A percentile compares a stretch with the other conserved stretches of the same genome.
phyloP scores from a whole-genome alignment of 495 filamentous ascomycete species.

The Daldinia loculata region DNA sequence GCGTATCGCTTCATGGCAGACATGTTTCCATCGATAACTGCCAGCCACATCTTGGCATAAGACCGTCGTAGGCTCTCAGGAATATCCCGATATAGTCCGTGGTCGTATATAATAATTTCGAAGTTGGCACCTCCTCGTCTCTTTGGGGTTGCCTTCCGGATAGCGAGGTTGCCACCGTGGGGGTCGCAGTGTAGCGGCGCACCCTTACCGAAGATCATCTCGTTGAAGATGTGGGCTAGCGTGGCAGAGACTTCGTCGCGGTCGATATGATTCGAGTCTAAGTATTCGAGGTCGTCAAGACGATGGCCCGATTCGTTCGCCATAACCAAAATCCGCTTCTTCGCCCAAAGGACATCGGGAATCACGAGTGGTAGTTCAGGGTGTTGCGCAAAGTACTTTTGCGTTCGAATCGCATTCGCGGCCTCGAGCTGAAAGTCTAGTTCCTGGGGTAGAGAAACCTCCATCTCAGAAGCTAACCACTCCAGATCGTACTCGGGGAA shows the following conservation, averaged over 20 bases:
- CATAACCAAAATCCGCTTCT: constrained; percentile 93
- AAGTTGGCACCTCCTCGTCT: constrained; percentile 73
- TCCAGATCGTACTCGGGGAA: constrained; percentile 98
- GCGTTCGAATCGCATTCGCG: constrained; percentile 79
- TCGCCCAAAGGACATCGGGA: constrained; percentile 89
- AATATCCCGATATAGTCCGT: constrained; percentile 95
- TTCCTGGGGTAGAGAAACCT: constrained; percentile 87
- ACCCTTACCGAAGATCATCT: constrained; percentile 96
- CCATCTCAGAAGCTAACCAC: constrained; percentile 95
- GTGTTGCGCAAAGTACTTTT: constrained; percentile 77
- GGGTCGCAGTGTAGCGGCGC: constrained; percentile 97
- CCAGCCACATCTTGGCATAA: constrained; percentile 98
- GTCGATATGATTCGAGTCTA: constrained; percentile 87
- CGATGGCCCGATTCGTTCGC: constrained; percentile 88
- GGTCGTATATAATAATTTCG: constrained; percentile 97
- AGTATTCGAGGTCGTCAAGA: constrained; percentile 86
- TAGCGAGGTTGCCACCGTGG: constrained; percentile 96
- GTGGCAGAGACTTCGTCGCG: constrained; percentile 96
- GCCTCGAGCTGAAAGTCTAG: constrained; percentile 90
- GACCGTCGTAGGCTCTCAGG: constrained; percentile 77
- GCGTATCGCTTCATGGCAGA: constrained; percentile 86
- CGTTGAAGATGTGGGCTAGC: constrained; percentile 93
- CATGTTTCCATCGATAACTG: constrained; percentile 89
- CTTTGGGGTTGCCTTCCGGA: constrained; percentile 72
- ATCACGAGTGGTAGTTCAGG: constrained; percentile 82